Evolutionary conservation across 495 filamentous ascomycete genomes (phyloP).

Genomic region (Penicillium robsamsonii): DNA sequence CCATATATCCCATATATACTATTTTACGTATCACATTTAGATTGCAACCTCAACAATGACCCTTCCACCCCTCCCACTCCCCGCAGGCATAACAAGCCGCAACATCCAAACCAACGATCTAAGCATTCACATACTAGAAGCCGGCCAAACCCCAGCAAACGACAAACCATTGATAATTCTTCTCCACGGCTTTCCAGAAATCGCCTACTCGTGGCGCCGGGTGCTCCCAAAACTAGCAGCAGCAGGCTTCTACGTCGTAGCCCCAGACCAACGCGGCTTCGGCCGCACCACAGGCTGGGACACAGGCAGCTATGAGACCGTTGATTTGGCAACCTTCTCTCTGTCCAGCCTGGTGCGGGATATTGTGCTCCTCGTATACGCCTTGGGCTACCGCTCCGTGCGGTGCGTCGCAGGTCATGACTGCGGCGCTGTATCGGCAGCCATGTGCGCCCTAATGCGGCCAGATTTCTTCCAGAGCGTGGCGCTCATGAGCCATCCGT

Average conservation of each 20-base stretch:
- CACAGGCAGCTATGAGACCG: slow-evolving; percentile 43
- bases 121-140: slow-evolving; percentile 60
- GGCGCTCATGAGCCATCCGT: slow-evolving; percentile 57
- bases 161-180: slow-evolving; percentile 59
- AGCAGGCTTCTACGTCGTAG: slow-evolving; percentile 61
- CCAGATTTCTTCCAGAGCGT: slow-evolving; percentile 61
- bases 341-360: slow-evolving; percentile 61
- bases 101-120: slow-evolving; percentile 51
- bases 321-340: slow-evolving; percentile 56
- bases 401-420: slow-evolving; percentile 66
- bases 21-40: background rate
- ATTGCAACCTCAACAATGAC: slow-evolving; percentile 5
- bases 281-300: slow-evolving; percentile 65
- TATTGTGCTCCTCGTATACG: slow-evolving; percentile 57
- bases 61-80: slow-evolving; percentile 49
- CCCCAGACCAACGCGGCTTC: slow-evolving; percentile 67
- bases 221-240: slow-evolving; percentile 54
- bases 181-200: slow-evolving; percentile 65
- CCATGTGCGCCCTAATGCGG: slow-evolving; percentile 58
- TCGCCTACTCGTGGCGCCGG: slow-evolving; percentile 69
- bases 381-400: slow-evolving; percentile 56
- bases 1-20: background rate
- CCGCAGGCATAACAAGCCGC: slow-evolving; percentile 48
- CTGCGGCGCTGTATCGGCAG: slow-evolving; percentile 58
- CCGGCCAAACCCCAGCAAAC: slow-evolving; percentile 37